phyloP scores from a whole-genome alignment of 768 basidiomycete genomes.

The Vishniacozyma victoriae region DNA sequence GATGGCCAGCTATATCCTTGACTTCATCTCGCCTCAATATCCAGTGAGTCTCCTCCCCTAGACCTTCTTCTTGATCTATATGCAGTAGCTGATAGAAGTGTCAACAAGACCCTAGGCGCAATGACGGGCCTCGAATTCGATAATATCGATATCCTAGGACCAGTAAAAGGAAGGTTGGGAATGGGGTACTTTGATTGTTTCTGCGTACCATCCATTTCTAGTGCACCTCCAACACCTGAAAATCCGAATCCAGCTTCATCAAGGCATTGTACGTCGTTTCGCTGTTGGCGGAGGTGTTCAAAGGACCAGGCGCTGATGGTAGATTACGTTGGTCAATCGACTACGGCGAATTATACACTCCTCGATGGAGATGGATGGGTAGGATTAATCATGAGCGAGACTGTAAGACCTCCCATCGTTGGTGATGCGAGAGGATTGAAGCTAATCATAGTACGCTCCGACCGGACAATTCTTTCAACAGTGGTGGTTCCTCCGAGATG shows the following conservation, averaged over 20 bases:
- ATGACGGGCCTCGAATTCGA: conserved; percentile 7
- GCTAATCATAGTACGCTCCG: background rate
- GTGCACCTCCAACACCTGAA: conserved; percentile 1
- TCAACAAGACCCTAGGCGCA: conserved; percentile 10
- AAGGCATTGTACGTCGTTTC: background rate
- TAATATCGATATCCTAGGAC: conserved; percentile 6
- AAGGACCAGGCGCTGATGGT: background rate
- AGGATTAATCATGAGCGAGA: conserved; percentile 1
- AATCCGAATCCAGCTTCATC: conserved; percentile 4
- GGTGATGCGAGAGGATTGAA: background rate
- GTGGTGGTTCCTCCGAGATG: conserved; percentile 31
- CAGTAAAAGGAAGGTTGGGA: conserved; percentile 4
- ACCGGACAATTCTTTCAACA: conserved; percentile 15
- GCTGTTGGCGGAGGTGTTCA: background rate
- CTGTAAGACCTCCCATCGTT: conserved; percentile 3
- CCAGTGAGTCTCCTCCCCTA: too few species aligned
- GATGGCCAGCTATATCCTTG: too few species aligned
- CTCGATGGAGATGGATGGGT: conserved; percentile 1
- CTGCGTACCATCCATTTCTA: conserved; percentile 1
- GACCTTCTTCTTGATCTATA: too few species aligned
- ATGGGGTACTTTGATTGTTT: conserved; percentile 10
- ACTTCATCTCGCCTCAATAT: too few species aligned
- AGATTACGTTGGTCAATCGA: conserved; percentile 7
- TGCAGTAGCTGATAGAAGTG: too few species aligned
- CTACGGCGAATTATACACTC: background rate